Evolutionary conservation across 1,284 basidiomycete genomes (phyloP), one percentile per base, ranked within the genome.

Genomic region (Puccinia coronata): DNA sequence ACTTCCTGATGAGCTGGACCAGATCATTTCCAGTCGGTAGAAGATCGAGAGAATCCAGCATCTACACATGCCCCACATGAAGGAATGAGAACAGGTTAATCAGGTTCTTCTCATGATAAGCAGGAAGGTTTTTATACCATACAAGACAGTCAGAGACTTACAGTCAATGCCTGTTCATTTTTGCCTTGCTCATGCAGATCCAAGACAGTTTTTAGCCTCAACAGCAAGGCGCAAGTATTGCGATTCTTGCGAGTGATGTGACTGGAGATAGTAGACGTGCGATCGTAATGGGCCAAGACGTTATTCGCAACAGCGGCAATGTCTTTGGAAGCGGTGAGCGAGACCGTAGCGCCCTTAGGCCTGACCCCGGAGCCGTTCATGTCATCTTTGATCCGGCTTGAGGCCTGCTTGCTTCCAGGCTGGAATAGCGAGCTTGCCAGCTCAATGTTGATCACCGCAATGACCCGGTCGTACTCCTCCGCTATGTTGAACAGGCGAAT

Each of bases 401-500:
- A 41, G 31, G 78, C 63, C 47, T 70, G 31, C 72, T 76, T 59
- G 57, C 65, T 59, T 36, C 82, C 39, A 0, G 92, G 90, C 84
- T 92, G 90, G 5, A 91, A 89, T 61, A 96, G 89, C 0, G 92
- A 92, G 84, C 92, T 92, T n/a, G 95, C 95, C 0, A 99, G 89
- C 3, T 95, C 93, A 80, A 92, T 91, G 59, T 94, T 95, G 61
- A 99, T 91, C 82, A 94, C 94, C 11, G 91, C 89, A 55, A 98
- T 90, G 69, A 99, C 96, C 41, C 92, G 93, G 72, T 91, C 88
- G 86, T 96, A 95, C 83, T 97, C 93, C 53, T 94, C 93, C 0
- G 96, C 95, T 51, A 98, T 91, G 87, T 98, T 96, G 88, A 95
- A 98, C 67, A 99, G 88, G 86, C 96, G 92, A 87, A 99, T 95